Base-by-base conservation (phyloP, 208 protist species). In the Kentomonas sorsogonicus region DNA sequence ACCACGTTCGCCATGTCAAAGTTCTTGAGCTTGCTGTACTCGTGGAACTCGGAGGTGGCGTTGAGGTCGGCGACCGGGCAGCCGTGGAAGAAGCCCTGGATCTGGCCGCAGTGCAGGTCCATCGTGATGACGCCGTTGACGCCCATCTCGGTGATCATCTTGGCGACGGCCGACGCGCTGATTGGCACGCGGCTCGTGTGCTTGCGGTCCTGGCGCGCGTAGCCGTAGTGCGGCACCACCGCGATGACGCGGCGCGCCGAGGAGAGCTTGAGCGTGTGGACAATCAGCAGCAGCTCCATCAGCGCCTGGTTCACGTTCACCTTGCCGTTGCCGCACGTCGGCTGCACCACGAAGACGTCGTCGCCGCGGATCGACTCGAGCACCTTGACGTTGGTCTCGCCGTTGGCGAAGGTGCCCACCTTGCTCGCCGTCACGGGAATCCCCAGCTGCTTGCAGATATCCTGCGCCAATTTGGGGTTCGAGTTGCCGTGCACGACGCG, bases 131-230 rank as follows among this genome's bases (percentile, higher is more conserved):
- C 87, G 53, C 90, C 77, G 64, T 96, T 79, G 3, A 91, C 86
- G 46, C 93, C 96, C 31, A 93, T 69, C 54, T 91, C 79, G 30
- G 89, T 92, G 52, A 98, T 86, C 72, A 97, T 85, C 27, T 91
- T 78, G 10, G 95, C 95, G 55, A 99, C 94, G 48, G 89, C 89
- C 27, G 82, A 93, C 16, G 93, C 96, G 50, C 93, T 96, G 77
- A 99, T 98, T 18, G 97, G 97, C 34, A 97, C 94, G 41, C 96
- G 88, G 0, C 92, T 63, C 25, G 86, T 80, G 53, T 93, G 89
- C 74, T 98, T 98, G 59, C 96, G 84, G 66, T 99, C 97, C 76
- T 99, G 96, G n/a, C 97, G 82, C 5, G 89, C 91, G 69, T 96
- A 96, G 36, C 87, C 91, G 67, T 97, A 98, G 65, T 98, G 97